phyloP scores from a whole-genome alignment of 2,329 filamentous ascomycete species.

The Samsoniella hepiali region DNA sequence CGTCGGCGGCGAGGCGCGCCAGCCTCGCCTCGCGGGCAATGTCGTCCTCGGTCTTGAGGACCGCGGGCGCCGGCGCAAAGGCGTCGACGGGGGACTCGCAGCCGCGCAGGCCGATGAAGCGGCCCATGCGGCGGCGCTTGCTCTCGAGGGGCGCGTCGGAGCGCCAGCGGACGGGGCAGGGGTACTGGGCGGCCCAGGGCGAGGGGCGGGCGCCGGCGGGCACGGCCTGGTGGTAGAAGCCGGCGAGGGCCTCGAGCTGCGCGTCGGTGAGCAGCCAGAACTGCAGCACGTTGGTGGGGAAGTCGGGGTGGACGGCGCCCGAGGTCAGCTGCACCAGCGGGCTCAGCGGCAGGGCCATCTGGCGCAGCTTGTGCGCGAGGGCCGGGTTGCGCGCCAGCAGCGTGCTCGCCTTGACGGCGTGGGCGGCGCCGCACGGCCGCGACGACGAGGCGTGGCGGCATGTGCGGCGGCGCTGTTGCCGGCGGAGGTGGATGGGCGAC shows the following conservation, averaged over 20 bases:
- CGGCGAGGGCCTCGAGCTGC: slow-evolving; percentile 66
- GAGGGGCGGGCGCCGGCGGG: slow-evolving; percentile 34
- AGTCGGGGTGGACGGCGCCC: slow-evolving; percentile 61
- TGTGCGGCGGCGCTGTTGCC: slow-evolving; percentile 10
- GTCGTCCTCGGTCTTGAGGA: slow-evolving; percentile 44
- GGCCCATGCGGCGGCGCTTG: slow-evolving; percentile 69
- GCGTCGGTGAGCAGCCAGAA: slow-evolving; percentile 72
- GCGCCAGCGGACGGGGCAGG: slow-evolving; percentile 64
- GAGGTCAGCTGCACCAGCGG: slow-evolving; percentile 63
- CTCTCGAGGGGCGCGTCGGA: slow-evolving; percentile 54
- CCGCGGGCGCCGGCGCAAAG: not conserved
- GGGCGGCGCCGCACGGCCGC: slow-evolving; percentile 26
- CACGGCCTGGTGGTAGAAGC: slow-evolving; percentile 69
- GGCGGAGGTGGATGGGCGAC: slow-evolving; percentile 22
- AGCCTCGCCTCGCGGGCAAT: slow-evolving; percentile 43
- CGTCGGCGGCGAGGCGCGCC: slow-evolving; percentile 39
- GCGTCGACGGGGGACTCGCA: slow-evolving; percentile 37
- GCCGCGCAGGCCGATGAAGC: slow-evolving; percentile 69
- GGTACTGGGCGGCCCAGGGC: slow-evolving; percentile 58
- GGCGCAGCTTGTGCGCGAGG: slow-evolving; percentile 58
- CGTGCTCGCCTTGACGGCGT: slow-evolving; percentile 27
- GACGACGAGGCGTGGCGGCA: slow-evolving; percentile 4
- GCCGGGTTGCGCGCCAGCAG: slow-evolving; percentile 45
- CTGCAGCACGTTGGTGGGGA: slow-evolving; percentile 63
- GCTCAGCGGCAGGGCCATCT: slow-evolving; percentile 63